Evolutionary conservation across 257 asterid species (phyloP).

Genomic region (Nicotiana benthamiana): DNA sequence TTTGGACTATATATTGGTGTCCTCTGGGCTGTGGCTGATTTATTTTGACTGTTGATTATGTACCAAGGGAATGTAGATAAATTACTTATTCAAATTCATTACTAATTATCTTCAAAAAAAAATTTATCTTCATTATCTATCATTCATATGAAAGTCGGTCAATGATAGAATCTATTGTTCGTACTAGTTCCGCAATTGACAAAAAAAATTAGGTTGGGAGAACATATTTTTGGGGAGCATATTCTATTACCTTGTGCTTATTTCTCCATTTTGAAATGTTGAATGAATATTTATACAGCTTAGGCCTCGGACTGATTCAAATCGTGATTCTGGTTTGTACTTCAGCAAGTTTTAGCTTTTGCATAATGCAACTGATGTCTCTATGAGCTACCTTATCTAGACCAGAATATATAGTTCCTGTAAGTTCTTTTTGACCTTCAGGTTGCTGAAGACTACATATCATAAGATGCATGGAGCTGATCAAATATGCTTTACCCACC

Average conservation of each 20-base stretch:
- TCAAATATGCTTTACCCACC: slow-evolving; percentile 83
- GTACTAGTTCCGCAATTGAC: neutral
- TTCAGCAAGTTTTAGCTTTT: neutral
- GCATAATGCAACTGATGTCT: neutral
- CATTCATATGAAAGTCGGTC: neutral
- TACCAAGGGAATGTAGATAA: neutral
- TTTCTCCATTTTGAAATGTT: slow-evolving; percentile 1
- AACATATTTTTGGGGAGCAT: neutral
- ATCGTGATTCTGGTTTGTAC: neutral
- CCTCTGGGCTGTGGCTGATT: neutral
- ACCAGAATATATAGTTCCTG: neutral
- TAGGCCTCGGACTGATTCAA: neutral
- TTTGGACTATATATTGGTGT: neutral
- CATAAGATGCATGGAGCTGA: slow-evolving; percentile 94
- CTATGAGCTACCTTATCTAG: neutral
- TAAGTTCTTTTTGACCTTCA: slow-evolving; percentile 26
- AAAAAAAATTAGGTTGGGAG: neutral
- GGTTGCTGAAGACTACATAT: slow-evolving; percentile 80
- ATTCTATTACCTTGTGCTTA: neutral
- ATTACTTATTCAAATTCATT: neutral
- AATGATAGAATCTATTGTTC: neutral
- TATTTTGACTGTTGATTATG: neutral
- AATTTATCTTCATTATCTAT: neutral
- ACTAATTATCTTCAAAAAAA: too few species aligned
- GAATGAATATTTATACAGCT: neutral